Conservation (phyloP, 345 rosid species). For the Hypericum androsaemum region DNA sequence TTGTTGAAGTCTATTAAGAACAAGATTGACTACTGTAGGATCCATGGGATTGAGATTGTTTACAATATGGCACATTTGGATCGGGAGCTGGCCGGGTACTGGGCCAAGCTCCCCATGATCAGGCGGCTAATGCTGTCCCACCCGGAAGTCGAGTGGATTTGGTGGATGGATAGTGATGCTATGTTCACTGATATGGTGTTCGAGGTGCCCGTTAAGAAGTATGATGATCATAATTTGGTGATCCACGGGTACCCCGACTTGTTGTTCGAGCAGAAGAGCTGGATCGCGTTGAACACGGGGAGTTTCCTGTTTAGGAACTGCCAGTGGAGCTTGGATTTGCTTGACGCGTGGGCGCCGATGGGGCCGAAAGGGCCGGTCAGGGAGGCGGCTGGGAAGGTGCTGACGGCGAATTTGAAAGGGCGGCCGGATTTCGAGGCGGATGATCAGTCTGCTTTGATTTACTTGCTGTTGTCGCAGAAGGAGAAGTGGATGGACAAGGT, state of each 20-base stretch:
- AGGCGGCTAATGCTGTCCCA: constrained; percentile 84
- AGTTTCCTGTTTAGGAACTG: constrained; percentile 87
- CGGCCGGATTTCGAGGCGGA: constrained; percentile 89
- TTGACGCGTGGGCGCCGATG: constrained; percentile 95
- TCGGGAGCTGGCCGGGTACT: constrained; percentile 82
- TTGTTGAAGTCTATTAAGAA: constrained; percentile 75
- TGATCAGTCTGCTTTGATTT: constrained; percentile 90
- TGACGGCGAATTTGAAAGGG: constrained; percentile 76
- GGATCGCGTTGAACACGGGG: constrained; percentile 95
- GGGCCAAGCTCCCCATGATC: constrained; percentile 90
- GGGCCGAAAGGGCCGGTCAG: constrained; percentile 79
- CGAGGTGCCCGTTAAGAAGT: constrained; percentile 55
- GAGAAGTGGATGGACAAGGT: constrained; percentile 81
- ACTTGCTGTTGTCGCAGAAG: constrained; percentile 72
- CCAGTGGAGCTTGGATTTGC: constrained; percentile 89
- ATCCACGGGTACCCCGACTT: constrained; percentile 88
- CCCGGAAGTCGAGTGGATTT: constrained; percentile 89
- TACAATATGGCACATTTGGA: constrained; percentile 97
- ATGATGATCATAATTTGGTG: constrained; percentile 62
- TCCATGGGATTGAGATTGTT: constrained; percentile 93
- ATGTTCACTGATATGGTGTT: constrained; percentile 92
- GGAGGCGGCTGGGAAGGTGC: constrained; percentile 84
- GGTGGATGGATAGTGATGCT: constrained; percentile 99
- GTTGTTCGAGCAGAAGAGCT: constrained; percentile 70
- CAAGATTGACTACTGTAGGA: constrained; percentile 90